A percentile compares a stretch with the other conserved stretches of the same genome.
Conservation (phyloP, 345 rosid species). For the Populus pruinosa region DNA sequence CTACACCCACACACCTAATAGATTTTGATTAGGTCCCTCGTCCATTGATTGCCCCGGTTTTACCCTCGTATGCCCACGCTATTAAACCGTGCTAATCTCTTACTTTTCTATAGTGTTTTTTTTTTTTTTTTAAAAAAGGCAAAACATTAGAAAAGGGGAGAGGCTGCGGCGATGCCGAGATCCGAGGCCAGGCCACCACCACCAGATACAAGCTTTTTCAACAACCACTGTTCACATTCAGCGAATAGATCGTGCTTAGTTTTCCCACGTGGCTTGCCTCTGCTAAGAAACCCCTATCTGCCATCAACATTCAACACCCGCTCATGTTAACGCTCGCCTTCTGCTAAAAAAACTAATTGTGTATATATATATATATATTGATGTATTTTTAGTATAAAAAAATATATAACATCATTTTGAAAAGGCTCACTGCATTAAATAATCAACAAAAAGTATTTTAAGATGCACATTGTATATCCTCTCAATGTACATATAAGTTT, state of each 20-base stretch:
- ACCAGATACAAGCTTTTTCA: conserved; percentile 6
- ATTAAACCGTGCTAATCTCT: too few relatives aligned
- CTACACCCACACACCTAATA: neutral
- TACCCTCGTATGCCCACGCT: neutral
- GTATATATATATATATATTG: too few relatives aligned
- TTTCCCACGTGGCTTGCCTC: too few relatives aligned
- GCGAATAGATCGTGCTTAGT: neutral
- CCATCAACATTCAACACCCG: neutral
- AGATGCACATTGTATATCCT: too few relatives aligned
- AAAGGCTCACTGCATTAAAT: too few relatives aligned
- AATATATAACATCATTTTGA: too few relatives aligned
- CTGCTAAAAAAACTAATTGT: too few relatives aligned
- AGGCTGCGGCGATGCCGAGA: conserved; percentile 18
- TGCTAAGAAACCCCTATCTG: too few relatives aligned
- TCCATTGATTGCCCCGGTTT: neutral
- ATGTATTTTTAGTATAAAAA: too few relatives aligned
- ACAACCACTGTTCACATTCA: neutral
- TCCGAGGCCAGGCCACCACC: conserved; percentile 16
- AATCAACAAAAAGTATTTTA: too few relatives aligned
- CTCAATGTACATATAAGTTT: too few relatives aligned
- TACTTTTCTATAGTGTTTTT: too few relatives aligned
- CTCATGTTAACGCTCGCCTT: neutral
- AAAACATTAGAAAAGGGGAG: conserved; percentile 1
- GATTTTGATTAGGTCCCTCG: neutral
- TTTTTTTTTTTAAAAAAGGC: neutral